Evolutionary conservation across 768 basidiomycete species (phyloP).

Genomic region (Termitomyces eurrhizus): DNA sequence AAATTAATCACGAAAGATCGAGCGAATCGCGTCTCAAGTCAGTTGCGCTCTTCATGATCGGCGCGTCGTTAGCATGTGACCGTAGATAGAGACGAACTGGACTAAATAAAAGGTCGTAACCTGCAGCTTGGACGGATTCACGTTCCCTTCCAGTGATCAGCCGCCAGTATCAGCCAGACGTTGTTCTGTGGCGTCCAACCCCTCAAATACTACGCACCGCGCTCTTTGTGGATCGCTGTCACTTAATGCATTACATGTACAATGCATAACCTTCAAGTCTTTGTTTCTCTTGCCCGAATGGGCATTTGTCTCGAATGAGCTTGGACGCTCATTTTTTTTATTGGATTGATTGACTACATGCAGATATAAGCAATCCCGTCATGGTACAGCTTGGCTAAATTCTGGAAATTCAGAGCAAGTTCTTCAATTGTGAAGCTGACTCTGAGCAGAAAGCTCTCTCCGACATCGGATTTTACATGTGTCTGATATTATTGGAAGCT

Average conservation of each 20-base stretch:
- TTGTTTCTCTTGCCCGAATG: conserved; percentile 38
- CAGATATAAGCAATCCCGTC: conserved; percentile 35
- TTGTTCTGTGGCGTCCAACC: background rate
- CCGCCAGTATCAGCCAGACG: background rate
- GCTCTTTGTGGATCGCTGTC: background rate
- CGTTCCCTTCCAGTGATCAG: background rate
- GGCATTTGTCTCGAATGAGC: conserved; percentile 9
- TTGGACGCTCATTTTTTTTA: background rate
- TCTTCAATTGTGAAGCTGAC: too few species aligned
- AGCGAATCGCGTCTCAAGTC: background rate
- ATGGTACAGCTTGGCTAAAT: too few species aligned
- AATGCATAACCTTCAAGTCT: conserved; percentile 13
- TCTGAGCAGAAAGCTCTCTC: too few species aligned
- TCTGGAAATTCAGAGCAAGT: too few species aligned
- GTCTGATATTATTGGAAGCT: too few species aligned
- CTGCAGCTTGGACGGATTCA: background rate
- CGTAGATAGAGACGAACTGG: background rate
- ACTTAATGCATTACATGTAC: background rate
- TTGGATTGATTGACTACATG: background rate
- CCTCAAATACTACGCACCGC: background rate
- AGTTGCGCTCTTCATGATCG: background rate
- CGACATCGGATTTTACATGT: too few species aligned
- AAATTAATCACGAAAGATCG: too few species aligned
- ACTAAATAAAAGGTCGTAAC: background rate
- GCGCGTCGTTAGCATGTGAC: background rate